Percentiles rank a stretch among this genome's conserved stretches.
Evolutionary conservation across 2,329 filamentous ascomycete genomes (phyloP).

Genomic region (Myriosclerotinia scirpicola): DNA sequence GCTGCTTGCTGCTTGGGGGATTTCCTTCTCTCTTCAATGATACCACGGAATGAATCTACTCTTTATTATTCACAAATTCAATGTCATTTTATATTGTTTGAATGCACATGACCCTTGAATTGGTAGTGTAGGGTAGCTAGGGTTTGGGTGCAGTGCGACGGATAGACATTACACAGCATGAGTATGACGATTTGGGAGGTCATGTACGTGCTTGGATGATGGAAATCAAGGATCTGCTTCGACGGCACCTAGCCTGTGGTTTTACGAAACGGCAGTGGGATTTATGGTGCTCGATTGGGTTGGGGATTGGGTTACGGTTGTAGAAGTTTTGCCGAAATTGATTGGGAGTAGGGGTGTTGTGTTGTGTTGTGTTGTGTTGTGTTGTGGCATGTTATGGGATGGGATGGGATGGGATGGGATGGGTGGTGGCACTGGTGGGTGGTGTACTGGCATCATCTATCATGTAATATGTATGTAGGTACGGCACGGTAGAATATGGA

Average conservation of each 20-base stretch:
- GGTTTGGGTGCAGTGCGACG: not conserved
- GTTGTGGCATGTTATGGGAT: not conserved
- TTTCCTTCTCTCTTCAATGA: not conserved
- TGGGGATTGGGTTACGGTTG: not conserved
- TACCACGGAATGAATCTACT: slow-evolving; percentile 11
- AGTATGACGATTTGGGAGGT: not conserved
- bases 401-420: not conserved
- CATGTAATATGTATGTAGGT: no score
- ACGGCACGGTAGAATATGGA: not conserved
- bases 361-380: no score
- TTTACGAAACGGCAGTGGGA: not conserved
- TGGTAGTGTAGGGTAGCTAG: not conserved
- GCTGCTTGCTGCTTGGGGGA: slow-evolving; percentile 3
- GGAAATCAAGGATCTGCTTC: not conserved
- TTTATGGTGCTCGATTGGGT: not conserved
- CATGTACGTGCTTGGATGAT: not conserved
- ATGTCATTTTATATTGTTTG: not conserved
- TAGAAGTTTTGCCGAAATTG: no score
- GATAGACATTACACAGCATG: not conserved
- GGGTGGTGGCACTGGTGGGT: not conserved
- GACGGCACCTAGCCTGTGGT: not conserved
- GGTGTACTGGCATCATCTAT: no score
- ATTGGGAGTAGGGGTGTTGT: no score
- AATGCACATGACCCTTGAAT: not conserved
- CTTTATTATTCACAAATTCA: not conserved